phyloP scores from a whole-genome alignment of 495 filamentous ascomycete species.

The Podospora tetraspora region DNA sequence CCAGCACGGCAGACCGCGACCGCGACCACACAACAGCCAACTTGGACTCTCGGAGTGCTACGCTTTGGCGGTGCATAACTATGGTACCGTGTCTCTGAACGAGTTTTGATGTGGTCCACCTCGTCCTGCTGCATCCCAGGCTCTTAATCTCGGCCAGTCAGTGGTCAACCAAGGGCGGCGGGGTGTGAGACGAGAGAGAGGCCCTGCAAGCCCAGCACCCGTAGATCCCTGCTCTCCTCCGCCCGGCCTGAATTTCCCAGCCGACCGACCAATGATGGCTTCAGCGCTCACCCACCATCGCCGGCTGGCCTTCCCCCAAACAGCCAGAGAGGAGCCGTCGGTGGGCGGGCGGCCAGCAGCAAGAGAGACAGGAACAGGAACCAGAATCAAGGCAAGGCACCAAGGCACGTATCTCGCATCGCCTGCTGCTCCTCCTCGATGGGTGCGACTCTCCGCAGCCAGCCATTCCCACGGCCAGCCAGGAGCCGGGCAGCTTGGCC shows the following conservation, averaged over 20 bases:
- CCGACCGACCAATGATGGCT: constrained; percentile 32
- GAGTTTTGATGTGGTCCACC: constrained; percentile 24
- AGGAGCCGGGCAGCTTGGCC: not conserved
- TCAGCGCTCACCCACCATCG: constrained; percentile 26
- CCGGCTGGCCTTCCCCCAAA: constrained; percentile 6
- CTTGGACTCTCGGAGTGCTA: constrained; percentile 21
- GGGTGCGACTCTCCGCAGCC: constrained; percentile 23
- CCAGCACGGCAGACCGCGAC: constrained; percentile 11
- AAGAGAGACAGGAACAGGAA: not conserved
- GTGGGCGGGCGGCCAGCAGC: not conserved
- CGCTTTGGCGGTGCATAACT: constrained; percentile 26
- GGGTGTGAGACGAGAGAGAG: constrained; percentile 14
- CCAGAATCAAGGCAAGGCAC: constrained; percentile 5
- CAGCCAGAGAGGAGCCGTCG: constrained; percentile 1
- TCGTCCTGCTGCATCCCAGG: constrained; percentile 24
- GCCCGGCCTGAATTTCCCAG: constrained; percentile 35
- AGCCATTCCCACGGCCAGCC: constrained; percentile 4
- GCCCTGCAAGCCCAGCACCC: constrained; percentile 28
- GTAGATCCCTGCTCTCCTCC: constrained; percentile 33
- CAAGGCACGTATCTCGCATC: constrained; percentile 7
- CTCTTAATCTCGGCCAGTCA: constrained; percentile 26
- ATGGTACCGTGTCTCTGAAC: constrained; percentile 34
- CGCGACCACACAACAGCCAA: constrained; percentile 11
- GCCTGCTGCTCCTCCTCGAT: constrained; percentile 12
- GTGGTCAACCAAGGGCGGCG: constrained; percentile 24